phyloP scores from a whole-genome alignment of 2,329 filamentous ascomycete genomes.

The Penicillium decumbens region DNA sequence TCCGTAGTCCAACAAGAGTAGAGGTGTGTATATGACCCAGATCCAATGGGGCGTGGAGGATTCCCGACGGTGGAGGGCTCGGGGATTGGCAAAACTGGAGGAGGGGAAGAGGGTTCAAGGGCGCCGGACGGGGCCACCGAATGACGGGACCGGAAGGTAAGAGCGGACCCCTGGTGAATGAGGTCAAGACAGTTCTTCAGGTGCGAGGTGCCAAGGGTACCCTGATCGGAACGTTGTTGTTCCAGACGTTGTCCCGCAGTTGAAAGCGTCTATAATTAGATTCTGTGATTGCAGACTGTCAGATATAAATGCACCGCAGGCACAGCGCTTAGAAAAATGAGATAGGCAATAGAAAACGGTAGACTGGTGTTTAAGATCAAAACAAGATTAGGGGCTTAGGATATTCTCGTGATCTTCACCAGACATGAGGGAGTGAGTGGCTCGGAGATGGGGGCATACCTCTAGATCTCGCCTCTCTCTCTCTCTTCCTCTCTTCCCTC shows the following conservation, averaged over 20 bases:
- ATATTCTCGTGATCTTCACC: not conserved
- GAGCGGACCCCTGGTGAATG: not conserved
- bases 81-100: conserved; percentile 8
- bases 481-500: not conserved
- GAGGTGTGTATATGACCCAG: not conserved
- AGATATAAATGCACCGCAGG: conserved; percentile 23
- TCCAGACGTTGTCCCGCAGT: conserved; percentile 24
- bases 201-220: conserved; percentile 2
- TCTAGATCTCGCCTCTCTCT: conserved; percentile 5
- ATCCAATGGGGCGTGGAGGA: conserved; percentile 6
- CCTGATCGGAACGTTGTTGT: conserved; percentile 13
- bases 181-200: not conserved
- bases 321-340: conserved; percentile 19
- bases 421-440: conserved; percentile 2
- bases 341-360: not conserved
- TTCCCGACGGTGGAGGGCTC: conserved; percentile 3
- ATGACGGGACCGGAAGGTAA: conserved; percentile 1
- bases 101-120: conserved; percentile 5
- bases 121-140: conserved; percentile 9
- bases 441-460: conserved; percentile 21
- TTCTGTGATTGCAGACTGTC: conserved; percentile 23
- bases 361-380: not conserved
- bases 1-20: not conserved
- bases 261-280: conserved; percentile 19
- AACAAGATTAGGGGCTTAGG: not conserved